phyloP scores from a whole-genome alignment of 2,329 filamentous ascomycete genomes.

The Lasiodiplodia sp. region DNA sequence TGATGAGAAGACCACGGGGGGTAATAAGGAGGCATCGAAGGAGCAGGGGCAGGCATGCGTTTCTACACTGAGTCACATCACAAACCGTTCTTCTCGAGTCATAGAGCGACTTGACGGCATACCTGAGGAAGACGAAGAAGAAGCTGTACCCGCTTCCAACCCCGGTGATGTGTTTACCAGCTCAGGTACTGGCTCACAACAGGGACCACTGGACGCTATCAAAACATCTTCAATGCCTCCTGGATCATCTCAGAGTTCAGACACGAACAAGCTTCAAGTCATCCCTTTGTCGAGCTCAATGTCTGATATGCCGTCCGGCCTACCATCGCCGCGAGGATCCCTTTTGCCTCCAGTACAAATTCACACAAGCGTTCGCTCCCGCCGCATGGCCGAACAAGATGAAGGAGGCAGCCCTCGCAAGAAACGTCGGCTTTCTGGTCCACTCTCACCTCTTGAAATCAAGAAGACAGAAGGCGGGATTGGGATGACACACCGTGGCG shows the following conservation, averaged over 20 bases:
- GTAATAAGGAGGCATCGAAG: not conserved
- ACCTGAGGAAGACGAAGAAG: slow-evolving; percentile 5
- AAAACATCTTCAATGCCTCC: not conserved
- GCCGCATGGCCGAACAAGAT: not conserved
- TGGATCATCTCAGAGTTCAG: not conserved
- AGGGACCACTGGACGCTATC: not conserved
- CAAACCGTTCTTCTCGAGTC: not conserved
- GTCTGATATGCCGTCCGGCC: not conserved
- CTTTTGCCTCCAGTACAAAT: not conserved
- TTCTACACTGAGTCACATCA: not conserved
- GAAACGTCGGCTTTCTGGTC: not conserved
- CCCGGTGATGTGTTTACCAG: not conserved
- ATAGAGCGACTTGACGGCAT: not conserved
- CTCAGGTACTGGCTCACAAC: not conserved
- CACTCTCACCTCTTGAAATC: not conserved
- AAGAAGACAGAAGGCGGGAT: slow-evolving; percentile 7
- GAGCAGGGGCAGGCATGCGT: not conserved
- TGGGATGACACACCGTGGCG: slow-evolving; percentile 28
- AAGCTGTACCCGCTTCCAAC: not conserved
- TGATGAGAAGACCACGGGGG: not conserved
- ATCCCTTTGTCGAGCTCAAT: not conserved
- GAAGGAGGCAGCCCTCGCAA: slow-evolving; percentile 11
- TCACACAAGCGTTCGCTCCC: not conserved
- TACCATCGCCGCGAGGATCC: not conserved
- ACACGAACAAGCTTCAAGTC: not conserved